phyloP scores from a whole-genome alignment of 1,284 basidiomycete genomes.

The Leccinum griseonigrum region DNA sequence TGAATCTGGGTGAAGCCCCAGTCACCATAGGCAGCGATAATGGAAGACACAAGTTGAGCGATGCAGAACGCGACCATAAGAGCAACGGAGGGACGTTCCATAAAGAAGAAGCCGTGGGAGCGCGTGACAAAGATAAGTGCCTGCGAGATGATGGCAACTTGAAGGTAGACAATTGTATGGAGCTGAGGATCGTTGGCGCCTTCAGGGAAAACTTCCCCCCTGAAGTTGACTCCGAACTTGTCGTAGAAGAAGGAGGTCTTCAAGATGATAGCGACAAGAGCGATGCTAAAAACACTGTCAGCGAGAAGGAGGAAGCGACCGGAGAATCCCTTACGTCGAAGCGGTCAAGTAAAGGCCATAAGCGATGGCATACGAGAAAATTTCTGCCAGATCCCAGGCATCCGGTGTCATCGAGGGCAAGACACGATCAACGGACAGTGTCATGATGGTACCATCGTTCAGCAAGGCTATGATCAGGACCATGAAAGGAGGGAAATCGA shows the following conservation, averaged over 20 bases:
- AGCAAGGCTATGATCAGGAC: conserved; percentile 95
- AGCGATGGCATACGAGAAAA: conserved; percentile 48
- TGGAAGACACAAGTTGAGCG: conserved; percentile 91
- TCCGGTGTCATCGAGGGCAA: conserved; percentile 82
- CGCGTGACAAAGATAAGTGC: conserved; percentile 97
- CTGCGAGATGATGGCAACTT: conserved; percentile 98
- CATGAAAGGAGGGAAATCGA: conserved; percentile 99
- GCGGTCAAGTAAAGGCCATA: conserved; percentile 92
- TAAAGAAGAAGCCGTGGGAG: conserved; percentile 97
- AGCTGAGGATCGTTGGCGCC: conserved; percentile 73
- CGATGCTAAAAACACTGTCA: conserved; percentile 35
- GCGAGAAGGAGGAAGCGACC: conserved; percentile 16
- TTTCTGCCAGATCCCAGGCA: too few species aligned
- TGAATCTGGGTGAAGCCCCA: conserved; percentile 87
- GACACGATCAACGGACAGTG: conserved; percentile 95
- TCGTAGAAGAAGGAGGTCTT: conserved; percentile 89
- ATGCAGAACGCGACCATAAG: conserved; percentile 89
- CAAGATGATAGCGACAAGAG: conserved; percentile 57
- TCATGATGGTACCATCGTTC: conserved; percentile 99
- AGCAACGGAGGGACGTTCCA: conserved; percentile 92
- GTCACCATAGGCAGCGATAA: conserved; percentile 91
- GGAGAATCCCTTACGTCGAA: conserved; percentile 68
- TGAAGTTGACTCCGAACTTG: conserved; percentile 76
- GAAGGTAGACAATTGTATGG: conserved; percentile 82
- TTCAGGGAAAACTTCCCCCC: conserved; percentile 39